Conservation (phyloP, 768 basidiomycete species). For the Russula sp. region DNA sequence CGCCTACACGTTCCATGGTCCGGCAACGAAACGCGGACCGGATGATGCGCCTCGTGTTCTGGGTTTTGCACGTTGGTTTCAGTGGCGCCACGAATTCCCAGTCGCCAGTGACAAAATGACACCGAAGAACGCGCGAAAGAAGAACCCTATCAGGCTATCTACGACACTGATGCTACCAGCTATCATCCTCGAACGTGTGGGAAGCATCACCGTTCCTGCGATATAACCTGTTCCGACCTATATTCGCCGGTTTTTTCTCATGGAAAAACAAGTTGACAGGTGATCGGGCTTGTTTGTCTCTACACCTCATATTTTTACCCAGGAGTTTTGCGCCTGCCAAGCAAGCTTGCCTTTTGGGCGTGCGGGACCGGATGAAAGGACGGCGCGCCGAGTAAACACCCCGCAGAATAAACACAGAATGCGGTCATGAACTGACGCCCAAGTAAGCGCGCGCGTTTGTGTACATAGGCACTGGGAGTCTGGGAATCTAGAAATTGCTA, state of each 20-base stretch:
- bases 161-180: neutral
- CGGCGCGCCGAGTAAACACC: neutral
- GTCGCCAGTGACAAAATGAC: neutral
- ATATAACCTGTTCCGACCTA: neutral
- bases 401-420: neutral
- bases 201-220: neutral
- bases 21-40: neutral
- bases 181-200: neutral
- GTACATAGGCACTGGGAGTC: too few relatives aligned
- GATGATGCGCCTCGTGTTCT: slow-evolving; percentile 1
- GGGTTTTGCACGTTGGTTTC: neutral
- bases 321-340: slow-evolving; percentile 7
- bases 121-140: neutral
- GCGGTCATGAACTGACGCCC: slow-evolving; percentile 7
- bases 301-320: neutral
- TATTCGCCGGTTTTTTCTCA: slow-evolving; percentile 4
- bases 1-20: neutral
- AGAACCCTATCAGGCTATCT: neutral
- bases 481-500: neutral
- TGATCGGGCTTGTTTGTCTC: slow-evolving; percentile 9
- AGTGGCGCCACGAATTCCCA: neutral
- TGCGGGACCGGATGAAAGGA: neutral
- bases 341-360: slow-evolving; percentile 6
- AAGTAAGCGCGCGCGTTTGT: neutral
- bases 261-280: slow-evolving; percentile 15